A percentile compares a stretch with the other conserved stretches of the same genome.
Evolutionary conservation across 2,329 filamentous ascomycete genomes (phyloP).

Genomic region (Aspergillus ochraceus): DNA sequence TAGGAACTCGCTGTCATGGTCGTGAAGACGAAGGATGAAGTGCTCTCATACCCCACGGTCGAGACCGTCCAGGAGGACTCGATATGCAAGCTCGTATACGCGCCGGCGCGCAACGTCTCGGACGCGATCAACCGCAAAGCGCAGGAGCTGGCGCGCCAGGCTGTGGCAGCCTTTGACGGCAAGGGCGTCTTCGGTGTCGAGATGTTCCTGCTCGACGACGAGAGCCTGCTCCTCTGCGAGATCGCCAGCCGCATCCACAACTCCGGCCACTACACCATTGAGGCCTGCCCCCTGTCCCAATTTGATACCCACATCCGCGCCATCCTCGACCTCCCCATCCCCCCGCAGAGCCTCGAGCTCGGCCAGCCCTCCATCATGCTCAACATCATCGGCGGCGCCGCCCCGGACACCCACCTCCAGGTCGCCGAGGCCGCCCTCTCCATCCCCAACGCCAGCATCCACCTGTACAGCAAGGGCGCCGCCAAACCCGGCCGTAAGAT

Average conservation of each 20-base stretch:
- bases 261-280: slow-evolving; percentile 93
- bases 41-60: slow-evolving; percentile 80
- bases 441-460: slow-evolving; percentile 64
- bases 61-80: slow-evolving; percentile 95
- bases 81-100: slow-evolving; percentile 90
- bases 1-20: slow-evolving; percentile 90
- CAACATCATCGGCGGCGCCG: slow-evolving; percentile 57
- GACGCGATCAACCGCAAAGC: slow-evolving; percentile 63
- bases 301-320: slow-evolving; percentile 87
- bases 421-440: slow-evolving; percentile 58
- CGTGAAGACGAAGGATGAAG: slow-evolving; percentile 76
- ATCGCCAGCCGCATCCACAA: slow-evolving; percentile 84
- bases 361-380: slow-evolving; percentile 54
- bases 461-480: slow-evolving; percentile 86
- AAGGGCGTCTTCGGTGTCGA: slow-evolving; percentile 95
- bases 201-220: slow-evolving; percentile 81
- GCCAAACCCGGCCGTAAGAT: slow-evolving; percentile 90
- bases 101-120: slow-evolving; percentile 73
- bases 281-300: slow-evolving; percentile 85
- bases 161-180: slow-evolving; percentile 77
- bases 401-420: slow-evolving; percentile 62
- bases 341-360: slow-evolving; percentile 47
- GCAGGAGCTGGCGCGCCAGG: slow-evolving; percentile 73
- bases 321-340: slow-evolving; percentile 71
- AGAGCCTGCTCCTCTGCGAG: slow-evolving; percentile 77